Conservation (phyloP, 495 filamentous ascomycete genomes). For the Aspergillus conjunctus region DNA sequence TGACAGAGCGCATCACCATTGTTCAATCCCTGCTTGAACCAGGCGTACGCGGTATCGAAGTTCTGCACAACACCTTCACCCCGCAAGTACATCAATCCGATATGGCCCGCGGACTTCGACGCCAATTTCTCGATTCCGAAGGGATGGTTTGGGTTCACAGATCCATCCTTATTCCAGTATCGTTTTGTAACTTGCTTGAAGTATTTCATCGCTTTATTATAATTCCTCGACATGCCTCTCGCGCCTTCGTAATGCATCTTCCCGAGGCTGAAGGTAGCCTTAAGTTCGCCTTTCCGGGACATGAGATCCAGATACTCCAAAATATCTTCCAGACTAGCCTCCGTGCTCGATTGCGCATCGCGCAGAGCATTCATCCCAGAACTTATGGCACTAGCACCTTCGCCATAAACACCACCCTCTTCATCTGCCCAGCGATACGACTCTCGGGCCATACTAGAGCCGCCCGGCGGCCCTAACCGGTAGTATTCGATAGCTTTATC, state of each 20-base stretch:
- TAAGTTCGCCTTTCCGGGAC: constrained; percentile 90
- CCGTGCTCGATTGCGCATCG: constrained; percentile 68
- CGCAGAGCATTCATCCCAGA: constrained; percentile 82
- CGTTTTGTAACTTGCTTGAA: constrained; percentile 79
- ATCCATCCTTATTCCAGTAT: constrained; percentile 84
- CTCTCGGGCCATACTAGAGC: constrained; percentile 71
- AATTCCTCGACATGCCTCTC: constrained; percentile 69
- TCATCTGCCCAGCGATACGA: constrained; percentile 82
- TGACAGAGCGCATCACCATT: constrained; percentile 86
- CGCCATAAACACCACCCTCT: constrained; percentile 88
- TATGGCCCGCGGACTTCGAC: constrained; percentile 84
- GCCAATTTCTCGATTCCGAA: constrained; percentile 77
- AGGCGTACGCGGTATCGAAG: constrained; percentile 71
- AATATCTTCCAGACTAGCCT: constrained; percentile 87
- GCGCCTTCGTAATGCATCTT: constrained; percentile 90
- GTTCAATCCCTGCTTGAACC: constrained; percentile 82
- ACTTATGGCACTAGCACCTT: constrained; percentile 89
- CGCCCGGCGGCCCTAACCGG: constrained; percentile 88
- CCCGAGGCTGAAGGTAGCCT: constrained; percentile 86
- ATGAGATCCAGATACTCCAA: constrained; percentile 93
- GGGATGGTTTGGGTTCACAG: constrained; percentile 54
- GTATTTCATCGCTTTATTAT: constrained; percentile 74
- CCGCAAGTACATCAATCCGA: constrained; percentile 90
- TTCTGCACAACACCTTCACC: constrained; percentile 87
- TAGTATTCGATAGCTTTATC: constrained; percentile 89